Conservation (phyloP, 2,329 filamentous ascomycete genomes). For the Shiraia bambusicola region DNA sequence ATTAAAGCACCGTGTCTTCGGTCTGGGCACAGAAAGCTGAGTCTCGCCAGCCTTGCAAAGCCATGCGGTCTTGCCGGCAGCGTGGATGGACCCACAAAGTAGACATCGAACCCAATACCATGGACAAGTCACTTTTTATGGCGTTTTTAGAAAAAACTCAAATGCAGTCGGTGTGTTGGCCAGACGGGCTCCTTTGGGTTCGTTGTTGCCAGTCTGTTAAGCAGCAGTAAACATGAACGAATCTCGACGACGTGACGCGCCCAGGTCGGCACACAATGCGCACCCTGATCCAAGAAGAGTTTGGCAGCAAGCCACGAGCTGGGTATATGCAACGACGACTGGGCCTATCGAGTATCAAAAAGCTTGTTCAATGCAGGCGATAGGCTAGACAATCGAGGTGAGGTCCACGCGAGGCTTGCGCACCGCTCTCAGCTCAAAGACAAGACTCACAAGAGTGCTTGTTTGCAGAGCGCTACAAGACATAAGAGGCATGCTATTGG, state of each 20-base stretch:
- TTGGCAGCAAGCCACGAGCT: neutral
- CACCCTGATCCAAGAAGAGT: neutral
- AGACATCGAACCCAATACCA: no score
- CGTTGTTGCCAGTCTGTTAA: neutral
- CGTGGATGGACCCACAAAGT: no score
- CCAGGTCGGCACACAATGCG: neutral
- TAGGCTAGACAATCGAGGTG: neutral
- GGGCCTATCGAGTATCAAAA: neutral
- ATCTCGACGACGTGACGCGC: no score
- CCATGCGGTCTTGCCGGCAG: neutral
- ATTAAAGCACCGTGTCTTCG: no score
- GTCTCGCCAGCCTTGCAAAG: neutral
- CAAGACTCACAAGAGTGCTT: neutral
- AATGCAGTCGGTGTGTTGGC: neutral
- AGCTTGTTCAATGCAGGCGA: neutral
- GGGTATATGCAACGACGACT: neutral
- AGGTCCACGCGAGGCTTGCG: slow-evolving; percentile 1
- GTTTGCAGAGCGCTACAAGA: neutral
- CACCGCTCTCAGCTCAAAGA: neutral
- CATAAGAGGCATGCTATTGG: neutral
- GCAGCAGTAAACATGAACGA: neutral
- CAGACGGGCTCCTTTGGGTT: neutral
- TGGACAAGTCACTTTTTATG: no score
- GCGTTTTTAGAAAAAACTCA: neutral
- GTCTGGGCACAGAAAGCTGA: neutral